Percentiles rank a stretch among this genome's conserved stretches.
phyloP scores from a whole-genome alignment of 2,329 filamentous ascomycete genomes.

The Cladosporium sp. region DNA sequence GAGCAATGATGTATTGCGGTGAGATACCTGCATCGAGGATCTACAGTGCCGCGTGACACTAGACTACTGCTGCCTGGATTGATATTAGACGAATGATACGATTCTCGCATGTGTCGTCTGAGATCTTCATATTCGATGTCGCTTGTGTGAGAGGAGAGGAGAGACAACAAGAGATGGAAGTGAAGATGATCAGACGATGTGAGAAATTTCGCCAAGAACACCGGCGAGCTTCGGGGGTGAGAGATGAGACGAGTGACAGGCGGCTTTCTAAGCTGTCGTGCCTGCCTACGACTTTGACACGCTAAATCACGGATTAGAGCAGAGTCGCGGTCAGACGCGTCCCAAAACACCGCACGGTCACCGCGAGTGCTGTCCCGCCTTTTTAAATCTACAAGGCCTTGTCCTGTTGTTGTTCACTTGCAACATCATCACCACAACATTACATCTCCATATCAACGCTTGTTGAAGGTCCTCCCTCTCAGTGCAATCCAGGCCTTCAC shows the following conservation, averaged over 20 bases:
- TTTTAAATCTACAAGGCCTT: conserved; percentile 6
- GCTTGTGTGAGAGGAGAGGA: too few relatives aligned
- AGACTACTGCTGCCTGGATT: too few relatives aligned
- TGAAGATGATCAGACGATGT: neutral
- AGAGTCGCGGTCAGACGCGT: too few relatives aligned
- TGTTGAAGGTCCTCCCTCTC: neutral
- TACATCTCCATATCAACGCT: conserved; percentile 13
- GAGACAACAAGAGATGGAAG: too few relatives aligned
- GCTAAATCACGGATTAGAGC: too few relatives aligned
- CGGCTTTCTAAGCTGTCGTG: neutral
- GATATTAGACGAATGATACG: too few relatives aligned
- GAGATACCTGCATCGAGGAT: too few relatives aligned
- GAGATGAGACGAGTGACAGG: neutral
- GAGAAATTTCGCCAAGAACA: conserved; percentile 7
- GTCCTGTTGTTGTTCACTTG: too few relatives aligned
- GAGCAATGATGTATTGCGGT: neutral
- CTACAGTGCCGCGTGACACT: neutral
- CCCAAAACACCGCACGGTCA: neutral
- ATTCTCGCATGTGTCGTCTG: too few relatives aligned
- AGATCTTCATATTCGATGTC: neutral
- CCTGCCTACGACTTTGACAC: too few relatives aligned
- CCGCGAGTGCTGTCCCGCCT: neutral
- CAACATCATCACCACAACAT: neutral
- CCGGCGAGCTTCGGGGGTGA: neutral
- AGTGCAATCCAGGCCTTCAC: conserved; percentile 1